Evolutionary conservation across 371 early-diverging fungal species (phyloP), one percentile per base, ranked within the genome.

Genomic region (Amoeboaphelidium protococcarum): DNA sequence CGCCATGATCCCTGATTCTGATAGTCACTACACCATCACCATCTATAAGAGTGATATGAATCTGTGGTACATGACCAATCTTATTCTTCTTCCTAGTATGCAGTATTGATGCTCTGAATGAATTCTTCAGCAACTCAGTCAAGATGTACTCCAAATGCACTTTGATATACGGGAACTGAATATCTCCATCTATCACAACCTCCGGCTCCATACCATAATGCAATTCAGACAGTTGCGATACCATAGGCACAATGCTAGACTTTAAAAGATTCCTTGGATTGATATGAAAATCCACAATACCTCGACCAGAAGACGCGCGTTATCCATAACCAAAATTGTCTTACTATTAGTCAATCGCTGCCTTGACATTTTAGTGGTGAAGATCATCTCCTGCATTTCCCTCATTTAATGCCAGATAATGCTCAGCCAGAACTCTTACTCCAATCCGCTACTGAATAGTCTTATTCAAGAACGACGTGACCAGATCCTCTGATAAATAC

Each of bases 91-190:
- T 12, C 46, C 31, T n/a, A 68, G 68, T 50, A 42, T 66, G 65
- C 56, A 90, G 90, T 2, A 86, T 76, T 2, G 95, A 88, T 0
- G 92, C 92, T 1, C 95, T 65, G 50, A 77, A 73, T 0, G 86
- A 69, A 52, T 94, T 94, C 57, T 94, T 94, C 43, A 94, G 56
- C 31, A 91, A 53, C 58, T 94, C 95, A 44, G 79, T 77, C 24
- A 86, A 64, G 23, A 91, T 86, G 54, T 94, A 94, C 59, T 91
- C 91, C 23, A 94, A 62, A 58, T 94, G 95, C 1, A 85, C 85
- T 13, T 83, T 81, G 1, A 90, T 76, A 63, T 94, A 94, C 24
- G 82, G 73, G 49, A 91, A 75, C 26, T 61, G 60, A 2, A 61
- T 53, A 26, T 81, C 74, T 23, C 91, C 89, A 53, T 72, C 71